Base-by-base conservation (phyloP, 2,329 filamentous ascomycete species). In the Fusarium temperatum region DNA sequence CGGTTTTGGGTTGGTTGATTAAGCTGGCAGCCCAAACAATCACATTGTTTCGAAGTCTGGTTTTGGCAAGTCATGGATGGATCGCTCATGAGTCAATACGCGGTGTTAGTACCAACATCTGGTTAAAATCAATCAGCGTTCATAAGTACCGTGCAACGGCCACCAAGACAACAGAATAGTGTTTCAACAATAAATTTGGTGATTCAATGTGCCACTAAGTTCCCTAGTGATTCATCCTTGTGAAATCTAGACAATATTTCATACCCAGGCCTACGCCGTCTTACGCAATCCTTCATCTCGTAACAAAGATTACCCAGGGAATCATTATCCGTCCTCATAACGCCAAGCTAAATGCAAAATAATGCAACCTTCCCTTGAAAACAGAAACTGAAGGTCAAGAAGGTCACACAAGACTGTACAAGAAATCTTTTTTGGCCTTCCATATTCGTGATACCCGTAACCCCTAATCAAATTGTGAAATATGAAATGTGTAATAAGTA, bases 271-370 rank as follows among this genome's bases (percentile, higher is more conserved):
- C 28, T 35, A 24, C 60, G 55, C 63, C 57, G 42, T 63, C 53
- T 22, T 66, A 22, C 60, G 38, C 45, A 44, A 54, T 55, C 39
- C 12, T 41, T 42, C 50, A 35, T 54, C 28, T 63, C 57, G 54
- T 30, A 63, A 60, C 36, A 53, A 66, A 63, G 24, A 56, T 48
- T 55, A 63, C 48, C 68, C 51, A 53, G 75, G 58, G 63, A 72
- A 76, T 71, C 65, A 66, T 68, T 26, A 60, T 62, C 50, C 53
- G 54, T 59, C 39, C 55, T 65, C 51, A 72, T 47, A 35, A 76
- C 76, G 73, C 76, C 76, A 50, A 75, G 71, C 75, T 75, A 70
- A 74, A 77, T 71, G 68, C 61, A 68, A 45, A 62, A 38, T 63
- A 66, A 68, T 73, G 63, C 53, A 59, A 58, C 35, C n/a, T 32